Conservation (phyloP, 768 basidiomycete genomes). For the Boletus rufocinnamomeus region DNA sequence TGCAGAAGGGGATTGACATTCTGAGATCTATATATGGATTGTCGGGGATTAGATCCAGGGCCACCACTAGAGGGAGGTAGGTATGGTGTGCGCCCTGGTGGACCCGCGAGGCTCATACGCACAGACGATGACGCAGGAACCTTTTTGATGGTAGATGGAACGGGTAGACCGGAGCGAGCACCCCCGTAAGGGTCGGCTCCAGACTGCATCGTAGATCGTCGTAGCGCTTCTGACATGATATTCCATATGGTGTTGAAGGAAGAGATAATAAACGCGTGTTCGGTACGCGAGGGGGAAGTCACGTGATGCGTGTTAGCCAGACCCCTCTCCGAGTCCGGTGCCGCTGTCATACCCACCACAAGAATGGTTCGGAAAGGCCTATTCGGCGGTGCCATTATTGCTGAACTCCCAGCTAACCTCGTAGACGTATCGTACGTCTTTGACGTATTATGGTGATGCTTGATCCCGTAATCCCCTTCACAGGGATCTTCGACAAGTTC, state of each 20-base stretch:
- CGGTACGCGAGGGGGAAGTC: neutral
- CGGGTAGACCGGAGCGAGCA: constrained; percentile 65
- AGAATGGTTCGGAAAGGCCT: constrained; percentile 40
- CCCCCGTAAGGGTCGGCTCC: constrained; percentile 50
- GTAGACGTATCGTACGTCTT: constrained; percentile 83
- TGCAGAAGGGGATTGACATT: constrained; percentile 66
- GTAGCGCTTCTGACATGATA: constrained; percentile 48
- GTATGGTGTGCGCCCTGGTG: constrained; percentile 62
- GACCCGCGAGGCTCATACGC: constrained; percentile 74
- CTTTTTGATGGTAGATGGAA: constrained; percentile 78
- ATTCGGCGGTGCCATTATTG: constrained; percentile 86
- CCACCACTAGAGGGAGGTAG: constrained; percentile 36
- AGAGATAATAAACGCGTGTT: neutral
- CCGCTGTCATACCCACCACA: neutral
- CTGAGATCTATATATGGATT: constrained; percentile 70
- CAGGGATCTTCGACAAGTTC: constrained; percentile 78
- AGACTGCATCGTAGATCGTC: constrained; percentile 62
- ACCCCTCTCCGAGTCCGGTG: too few relatives aligned
- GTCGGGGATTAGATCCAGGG: constrained; percentile 56
- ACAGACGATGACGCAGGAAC: constrained; percentile 46
- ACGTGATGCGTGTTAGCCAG: constrained; percentile 18
- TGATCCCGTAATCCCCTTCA: neutral
- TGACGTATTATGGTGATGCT: constrained; percentile 10
- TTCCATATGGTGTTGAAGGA: neutral
- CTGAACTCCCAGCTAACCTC: constrained; percentile 54